Evolutionary conservation across 495 filamentous ascomycete species (phyloP).

Genomic region (Baudoinia panamericana): DNA sequence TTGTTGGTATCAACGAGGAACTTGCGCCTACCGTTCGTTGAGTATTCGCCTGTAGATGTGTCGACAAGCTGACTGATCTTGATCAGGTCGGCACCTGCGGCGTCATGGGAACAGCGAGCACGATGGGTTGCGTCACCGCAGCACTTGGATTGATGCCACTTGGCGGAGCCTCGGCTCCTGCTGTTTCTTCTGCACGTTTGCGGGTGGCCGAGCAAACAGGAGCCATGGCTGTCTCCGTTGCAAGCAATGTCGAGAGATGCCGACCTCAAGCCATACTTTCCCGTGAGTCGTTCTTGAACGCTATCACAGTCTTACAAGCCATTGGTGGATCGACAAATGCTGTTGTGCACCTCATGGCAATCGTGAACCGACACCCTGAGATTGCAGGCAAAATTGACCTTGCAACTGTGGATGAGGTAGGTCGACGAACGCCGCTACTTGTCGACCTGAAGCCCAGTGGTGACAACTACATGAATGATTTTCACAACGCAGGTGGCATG

Average conservation of each 20-base stretch:
- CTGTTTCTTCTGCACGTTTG: conserved; percentile 49
- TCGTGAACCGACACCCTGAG: conserved; percentile 25
- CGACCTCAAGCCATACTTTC: conserved; percentile 46
- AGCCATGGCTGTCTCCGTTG: conserved; percentile 39
- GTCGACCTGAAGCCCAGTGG: conserved; percentile 57
- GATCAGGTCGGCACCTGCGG: conserved; percentile 9
- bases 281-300: conserved; percentile 51
- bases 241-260: conserved; percentile 22
- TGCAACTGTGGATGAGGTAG: conserved; percentile 46
- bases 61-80: not conserved
- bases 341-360: conserved; percentile 53
- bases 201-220: conserved; percentile 53
- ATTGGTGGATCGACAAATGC: conserved; percentile 60
- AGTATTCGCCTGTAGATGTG: not conserved
- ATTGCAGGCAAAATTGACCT: conserved; percentile 43
- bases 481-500: conserved; percentile 58
- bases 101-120: conserved; percentile 50
- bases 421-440: conserved; percentile 44
- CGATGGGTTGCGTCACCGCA: conserved; percentile 54
- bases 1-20: conserved; percentile 52
- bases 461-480: conserved; percentile 59
- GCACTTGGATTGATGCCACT: conserved; percentile 54
- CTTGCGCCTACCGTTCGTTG: conserved; percentile 42
- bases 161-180: conserved; percentile 46
- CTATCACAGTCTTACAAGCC: conserved; percentile 54